Percentiles rank a stretch among this genome's conserved stretches.
Evolutionary conservation across 2,329 filamentous ascomycete species (phyloP).

Genomic region (Teratosphaeria viscida): DNA sequence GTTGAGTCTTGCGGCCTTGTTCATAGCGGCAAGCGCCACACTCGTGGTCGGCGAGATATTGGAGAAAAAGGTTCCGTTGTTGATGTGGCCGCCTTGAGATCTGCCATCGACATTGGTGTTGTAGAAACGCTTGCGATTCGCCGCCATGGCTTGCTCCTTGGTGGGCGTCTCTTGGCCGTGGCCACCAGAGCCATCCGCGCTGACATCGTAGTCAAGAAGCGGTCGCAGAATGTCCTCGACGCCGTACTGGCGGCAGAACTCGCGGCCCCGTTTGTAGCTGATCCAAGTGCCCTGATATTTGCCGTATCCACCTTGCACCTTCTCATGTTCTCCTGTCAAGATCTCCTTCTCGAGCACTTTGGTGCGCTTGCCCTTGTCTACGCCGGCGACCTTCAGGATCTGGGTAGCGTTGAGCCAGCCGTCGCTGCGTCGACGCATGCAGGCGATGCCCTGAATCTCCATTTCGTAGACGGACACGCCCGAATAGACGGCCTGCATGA

Average conservation of each 20-base stretch:
- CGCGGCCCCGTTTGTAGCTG: constrained; percentile 78
- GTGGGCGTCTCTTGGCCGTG: constrained; percentile 80
- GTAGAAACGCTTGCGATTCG: constrained; percentile 79
- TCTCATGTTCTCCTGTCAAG: constrained; percentile 89
- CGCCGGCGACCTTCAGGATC: constrained; percentile 92
- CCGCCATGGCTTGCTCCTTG: constrained; percentile 97
- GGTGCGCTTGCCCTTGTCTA: constrained; percentile 94
- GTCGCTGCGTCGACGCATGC: constrained; percentile 91
- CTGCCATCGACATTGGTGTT: constrained; percentile 62
- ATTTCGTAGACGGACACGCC: constrained; percentile 97
- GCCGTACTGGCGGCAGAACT: constrained; percentile 72
- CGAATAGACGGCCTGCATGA: constrained; percentile 69
- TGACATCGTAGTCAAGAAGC: constrained; percentile 70
- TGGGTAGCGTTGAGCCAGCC: constrained; percentile 98
- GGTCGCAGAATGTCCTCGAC: constrained; percentile 68
- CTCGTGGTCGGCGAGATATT: constrained; percentile 91
- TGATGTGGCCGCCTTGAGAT: constrained; percentile 25
- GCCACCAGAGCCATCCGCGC: constrained; percentile 58
- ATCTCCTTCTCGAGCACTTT: constrained; percentile 98
- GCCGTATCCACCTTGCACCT: constrained; percentile 95
- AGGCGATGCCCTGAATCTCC: constrained; percentile 85
- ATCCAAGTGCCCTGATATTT: constrained; percentile 99
- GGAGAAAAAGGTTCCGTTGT: constrained; percentile 85
- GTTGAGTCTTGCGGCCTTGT: constrained; percentile 80
- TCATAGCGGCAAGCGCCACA: constrained; percentile 89